These are phyloP conservation scores for Claviceps sp. DNA, from an alignment of 2,329 filamentous ascomycete genomes.

Conservation along the genomic window DNA sequence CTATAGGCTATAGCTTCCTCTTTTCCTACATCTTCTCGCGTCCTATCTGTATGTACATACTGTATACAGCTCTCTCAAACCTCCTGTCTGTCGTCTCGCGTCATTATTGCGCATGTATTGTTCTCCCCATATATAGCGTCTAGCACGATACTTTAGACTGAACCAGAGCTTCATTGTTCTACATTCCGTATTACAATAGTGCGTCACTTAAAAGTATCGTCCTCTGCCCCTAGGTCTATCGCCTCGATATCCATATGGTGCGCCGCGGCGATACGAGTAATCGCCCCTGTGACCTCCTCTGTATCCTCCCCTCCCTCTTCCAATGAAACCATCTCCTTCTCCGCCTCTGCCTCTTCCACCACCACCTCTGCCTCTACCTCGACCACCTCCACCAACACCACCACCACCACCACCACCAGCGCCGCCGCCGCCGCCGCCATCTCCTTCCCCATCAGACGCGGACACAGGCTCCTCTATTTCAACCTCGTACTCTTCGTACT, in stretches of 20 bases:
- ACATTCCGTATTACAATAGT: neutral
- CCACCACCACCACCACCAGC: slow-evolving; percentile 6
- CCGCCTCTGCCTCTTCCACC: slow-evolving; percentile 8
- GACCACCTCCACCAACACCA: neutral
- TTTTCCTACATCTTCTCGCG: no score
- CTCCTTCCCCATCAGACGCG: slow-evolving; percentile 12
- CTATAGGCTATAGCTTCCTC: no score
- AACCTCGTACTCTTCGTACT: slow-evolving; percentile 64
- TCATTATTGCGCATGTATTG: no score
- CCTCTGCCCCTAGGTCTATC: slow-evolving; percentile 21
- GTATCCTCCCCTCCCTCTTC: slow-evolving; percentile 13
- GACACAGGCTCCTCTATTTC: slow-evolving; percentile 57
- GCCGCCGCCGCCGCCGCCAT: neutral
- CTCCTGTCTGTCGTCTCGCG: no score
- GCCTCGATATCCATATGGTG: slow-evolving; percentile 22
- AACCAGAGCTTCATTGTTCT: no score
- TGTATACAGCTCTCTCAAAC: no score
- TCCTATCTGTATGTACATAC: no score
- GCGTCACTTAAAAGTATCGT: slow-evolving; percentile 16
- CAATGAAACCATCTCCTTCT: neutral
- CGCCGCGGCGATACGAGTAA: slow-evolving; percentile 11
- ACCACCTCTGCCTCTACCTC: slow-evolving; percentile 7
- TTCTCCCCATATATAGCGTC: neutral
- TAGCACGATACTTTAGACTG: neutral
- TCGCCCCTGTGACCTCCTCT: slow-evolving; percentile 17